These are phyloP conservation scores for Tolypocladium cylindrosporum DNA, from an alignment of 2,329 filamentous ascomycete species.

Conservation along the genomic window DNA sequence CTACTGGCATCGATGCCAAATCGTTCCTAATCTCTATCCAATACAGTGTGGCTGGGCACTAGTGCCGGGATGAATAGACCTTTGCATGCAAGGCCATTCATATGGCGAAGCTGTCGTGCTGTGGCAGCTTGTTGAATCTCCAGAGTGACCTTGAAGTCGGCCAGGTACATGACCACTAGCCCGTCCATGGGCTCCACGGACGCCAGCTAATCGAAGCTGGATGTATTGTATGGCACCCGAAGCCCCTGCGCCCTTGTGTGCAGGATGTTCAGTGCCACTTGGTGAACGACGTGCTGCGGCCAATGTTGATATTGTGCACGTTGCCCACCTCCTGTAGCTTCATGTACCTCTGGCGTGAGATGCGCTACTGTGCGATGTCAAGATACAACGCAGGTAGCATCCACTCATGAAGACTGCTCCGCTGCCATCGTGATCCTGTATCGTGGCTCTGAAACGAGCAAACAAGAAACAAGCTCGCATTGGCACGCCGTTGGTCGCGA, in stretches of 20 bases:
- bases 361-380: conserved; percentile 74
- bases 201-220: conserved; percentile 65
- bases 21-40: not conserved
- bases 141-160: conserved; percentile 82
- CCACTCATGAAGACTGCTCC: conserved; percentile 76
- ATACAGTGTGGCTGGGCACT: not conserved
- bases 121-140: conserved; percentile 62
- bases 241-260: conserved; percentile 62
- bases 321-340: conserved; percentile 71
- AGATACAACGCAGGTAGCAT: conserved; percentile 63
- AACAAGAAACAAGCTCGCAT: conserved; percentile 1
- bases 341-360: conserved; percentile 67
- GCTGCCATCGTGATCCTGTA: conserved; percentile 72
- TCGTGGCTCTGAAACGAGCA: conserved; percentile 52
- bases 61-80: not conserved
- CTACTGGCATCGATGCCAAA: not conserved
- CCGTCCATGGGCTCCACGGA: conserved; percentile 67
- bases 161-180: conserved; percentile 76
- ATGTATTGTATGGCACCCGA: conserved; percentile 71
- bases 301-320: conserved; percentile 84
- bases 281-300: conserved; percentile 77
- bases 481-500: not conserved
- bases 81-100: conserved; percentile 13
- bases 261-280: conserved; percentile 68
- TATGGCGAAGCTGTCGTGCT: conserved; percentile 40